Conservation (phyloP, 805 yeast genomes). For the Monosporozyma unispora region DNA sequence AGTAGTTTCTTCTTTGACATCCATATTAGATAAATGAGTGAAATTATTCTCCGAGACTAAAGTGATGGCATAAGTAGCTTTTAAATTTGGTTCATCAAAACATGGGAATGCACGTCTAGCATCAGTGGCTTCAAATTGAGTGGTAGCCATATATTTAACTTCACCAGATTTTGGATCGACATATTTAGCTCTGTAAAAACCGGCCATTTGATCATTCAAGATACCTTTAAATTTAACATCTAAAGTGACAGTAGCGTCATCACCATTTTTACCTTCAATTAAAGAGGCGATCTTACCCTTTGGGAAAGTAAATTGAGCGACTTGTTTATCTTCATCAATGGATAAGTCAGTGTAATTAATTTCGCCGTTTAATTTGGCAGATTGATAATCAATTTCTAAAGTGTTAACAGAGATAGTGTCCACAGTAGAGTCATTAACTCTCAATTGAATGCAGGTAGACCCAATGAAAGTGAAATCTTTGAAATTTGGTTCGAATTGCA, state of each 20-base stretch:
- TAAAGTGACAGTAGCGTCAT: constrained; percentile 34
- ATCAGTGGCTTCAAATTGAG: constrained; percentile 62
- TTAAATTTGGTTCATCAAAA: constrained; percentile 62
- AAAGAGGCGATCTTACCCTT: constrained; percentile 24
- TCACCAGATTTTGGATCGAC: constrained; percentile 34
- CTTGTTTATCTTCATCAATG: constrained; percentile 47
- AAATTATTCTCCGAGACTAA: constrained; percentile 43
- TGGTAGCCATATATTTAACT: constrained; percentile 23
- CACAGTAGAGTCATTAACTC: constrained; percentile 38
- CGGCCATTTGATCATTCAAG: constrained; percentile 61
- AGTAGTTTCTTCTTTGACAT: constrained; percentile 35
- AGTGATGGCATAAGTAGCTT: constrained; percentile 54
- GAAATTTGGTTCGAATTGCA: constrained; percentile 55
- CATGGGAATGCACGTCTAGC: constrained; percentile 73
- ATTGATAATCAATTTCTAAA: constrained; percentile 54
- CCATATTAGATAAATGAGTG: constrained; percentile 64
- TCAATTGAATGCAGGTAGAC: constrained; percentile 42
- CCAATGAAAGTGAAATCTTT: constrained; percentile 52
- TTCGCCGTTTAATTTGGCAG: constrained; percentile 35
- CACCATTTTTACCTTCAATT: constrained; percentile 14
- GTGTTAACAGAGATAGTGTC: constrained; percentile 48
- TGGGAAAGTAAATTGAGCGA: constrained; percentile 50
- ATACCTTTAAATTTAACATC: constrained; percentile 49
- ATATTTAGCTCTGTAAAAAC: constrained; percentile 62
- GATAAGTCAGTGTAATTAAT: constrained; percentile 34